Evolutionary conservation across 768 basidiomycete species (phyloP), one percentile per base, ranked within the genome.

Genomic region (Tremella mesenterica): DNA sequence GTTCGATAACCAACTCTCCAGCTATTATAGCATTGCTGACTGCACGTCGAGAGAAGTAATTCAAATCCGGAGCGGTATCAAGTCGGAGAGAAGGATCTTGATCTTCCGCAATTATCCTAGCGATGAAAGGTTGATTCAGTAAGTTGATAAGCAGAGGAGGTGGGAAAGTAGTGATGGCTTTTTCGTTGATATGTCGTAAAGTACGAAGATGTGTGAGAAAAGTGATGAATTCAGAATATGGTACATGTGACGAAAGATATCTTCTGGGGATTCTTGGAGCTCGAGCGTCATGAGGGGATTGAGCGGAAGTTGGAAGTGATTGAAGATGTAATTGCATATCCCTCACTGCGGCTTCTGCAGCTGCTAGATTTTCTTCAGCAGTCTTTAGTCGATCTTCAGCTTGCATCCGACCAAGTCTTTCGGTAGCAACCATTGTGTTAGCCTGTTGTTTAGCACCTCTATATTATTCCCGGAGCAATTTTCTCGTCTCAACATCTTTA

Each of bases 351-450:
- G 90, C 86, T 72, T 93, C 91, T 0, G 89, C 86, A n/a, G 82
- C 81, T 60, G 80, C 82, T 54, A 92, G 72, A 8, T 87, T 85
- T 21, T 78, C 76, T 72, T 93, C 87, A 10, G 88, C 83, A 28
- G 83, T 82, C 54, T 81, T 80, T 1, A 85, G 82, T 65, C 87
- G 86, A 36, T 83, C 79, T 65, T 90, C 73, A 80, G 77, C 86
- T 84, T 57, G 77, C 67, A 85, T 83, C 30, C 79, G 76, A 14
- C 71, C 75, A 55, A 83, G 79, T 14, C 91, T 81, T 20, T 92
- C 93, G 69, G 89, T 86, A 0, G 88, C 89, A n/a, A 97, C 93
- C 95, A 99, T 99, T 5, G 80, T 84, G 71, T 99, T 97, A 5
- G 93, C 93, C 74, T 95, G 85, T 7, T n/a, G 10, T 8, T 43